phyloP scores from a whole-genome alignment of 306 rosid species.

The Inga leiocalycina region DNA sequence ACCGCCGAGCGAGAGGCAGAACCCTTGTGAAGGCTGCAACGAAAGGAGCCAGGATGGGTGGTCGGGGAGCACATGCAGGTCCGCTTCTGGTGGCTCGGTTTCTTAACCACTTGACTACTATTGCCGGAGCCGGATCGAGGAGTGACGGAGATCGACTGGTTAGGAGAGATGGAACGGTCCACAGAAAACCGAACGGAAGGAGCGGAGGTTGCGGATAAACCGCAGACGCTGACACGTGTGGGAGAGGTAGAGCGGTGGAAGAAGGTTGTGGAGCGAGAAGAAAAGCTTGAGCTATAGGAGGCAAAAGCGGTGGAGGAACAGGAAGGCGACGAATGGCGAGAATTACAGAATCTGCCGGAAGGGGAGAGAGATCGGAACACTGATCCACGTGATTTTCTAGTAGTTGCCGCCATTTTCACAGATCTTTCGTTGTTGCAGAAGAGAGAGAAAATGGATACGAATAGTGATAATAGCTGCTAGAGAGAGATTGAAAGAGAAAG shows the following conservation, averaged over 20 bases:
- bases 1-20: slow-evolving; percentile 38
- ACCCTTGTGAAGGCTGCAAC: slow-evolving; percentile 84
- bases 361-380: slow-evolving; percentile 62
- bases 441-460: slow-evolving; percentile 6
- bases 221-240: slow-evolving; percentile 59
- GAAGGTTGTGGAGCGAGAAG: slow-evolving; percentile 61
- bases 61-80: slow-evolving; percentile 97
- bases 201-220: slow-evolving; percentile 47
- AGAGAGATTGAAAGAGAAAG: background rate
- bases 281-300: slow-evolving; percentile 68
- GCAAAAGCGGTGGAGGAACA: slow-evolving; percentile 68
- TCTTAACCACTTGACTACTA: slow-evolving; percentile 40
- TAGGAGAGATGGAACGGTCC: slow-evolving; percentile 67
- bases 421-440: background rate
- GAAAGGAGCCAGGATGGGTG: slow-evolving; percentile 91
- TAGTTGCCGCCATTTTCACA: slow-evolving; percentile 60
- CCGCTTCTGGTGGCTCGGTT: slow-evolving; percentile 59
- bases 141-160: slow-evolving; percentile 61
- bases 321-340: slow-evolving; percentile 28
- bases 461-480: background rate
- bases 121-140: slow-evolving; percentile 42
- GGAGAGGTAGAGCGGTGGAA: slow-evolving; percentile 67
- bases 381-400: slow-evolving; percentile 67
- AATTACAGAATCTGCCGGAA: slow-evolving; percentile 53
- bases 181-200: slow-evolving; percentile 68